phyloP scores from a whole-genome alignment of 2,329 filamentous ascomycete genomes.

The Alternaria longipes region DNA sequence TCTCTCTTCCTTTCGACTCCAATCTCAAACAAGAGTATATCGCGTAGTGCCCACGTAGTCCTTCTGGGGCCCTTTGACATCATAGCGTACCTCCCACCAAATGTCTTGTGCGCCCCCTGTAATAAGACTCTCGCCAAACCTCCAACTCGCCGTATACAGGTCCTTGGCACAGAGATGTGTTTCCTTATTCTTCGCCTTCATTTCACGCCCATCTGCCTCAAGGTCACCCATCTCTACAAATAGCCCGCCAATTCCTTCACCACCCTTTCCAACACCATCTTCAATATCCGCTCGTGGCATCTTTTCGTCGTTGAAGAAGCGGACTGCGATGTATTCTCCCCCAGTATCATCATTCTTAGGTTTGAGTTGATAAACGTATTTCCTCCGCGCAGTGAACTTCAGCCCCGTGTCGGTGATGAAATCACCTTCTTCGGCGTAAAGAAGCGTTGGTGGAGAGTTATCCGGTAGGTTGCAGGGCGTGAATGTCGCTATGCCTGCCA shows the following conservation, averaged over 20 bases:
- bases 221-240: constrained; percentile 74
- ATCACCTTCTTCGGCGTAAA: constrained; percentile 73
- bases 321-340: constrained; percentile 14
- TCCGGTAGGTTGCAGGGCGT: constrained; percentile 58
- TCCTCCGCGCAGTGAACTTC: constrained; percentile 67
- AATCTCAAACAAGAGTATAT: constrained; percentile 29
- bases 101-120: constrained; percentile 9
- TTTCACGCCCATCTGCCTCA: constrained; percentile 4
- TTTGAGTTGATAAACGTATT: constrained; percentile 76
- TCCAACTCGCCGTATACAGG: constrained; percentile 74
- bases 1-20: neutral
- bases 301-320: constrained; percentile 31
- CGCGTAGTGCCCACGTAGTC: constrained; percentile 51
- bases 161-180: constrained; percentile 77
- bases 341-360: neutral
- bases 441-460: constrained; percentile 62
- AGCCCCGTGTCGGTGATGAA: constrained; percentile 67
- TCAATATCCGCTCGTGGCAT: neutral
- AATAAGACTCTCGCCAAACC: constrained; percentile 63
- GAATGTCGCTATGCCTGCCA: constrained; percentile 72
- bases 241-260: constrained; percentile 71
- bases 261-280: constrained; percentile 17
- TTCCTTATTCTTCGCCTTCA: constrained; percentile 62
- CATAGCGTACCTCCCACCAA: constrained; percentile 51
- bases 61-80: constrained; percentile 53